Base-by-base conservation (phyloP, 352 stramenopile genomes). In the Globisporangium alternatum region DNA sequence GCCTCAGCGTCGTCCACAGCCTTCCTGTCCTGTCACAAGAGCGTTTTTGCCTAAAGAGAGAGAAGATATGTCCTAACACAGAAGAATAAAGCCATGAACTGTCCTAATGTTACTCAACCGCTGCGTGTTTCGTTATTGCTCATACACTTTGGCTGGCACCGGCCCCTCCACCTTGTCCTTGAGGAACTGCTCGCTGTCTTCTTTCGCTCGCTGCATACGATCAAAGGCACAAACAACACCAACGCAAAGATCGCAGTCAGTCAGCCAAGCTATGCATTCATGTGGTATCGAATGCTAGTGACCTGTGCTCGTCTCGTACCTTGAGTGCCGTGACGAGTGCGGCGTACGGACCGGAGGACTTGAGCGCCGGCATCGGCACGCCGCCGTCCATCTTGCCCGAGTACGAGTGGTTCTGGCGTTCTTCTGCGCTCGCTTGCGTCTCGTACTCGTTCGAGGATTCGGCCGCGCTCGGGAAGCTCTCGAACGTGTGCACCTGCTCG, bases 131-230 rank as follows among this genome's bases (percentile, higher is more conserved):
- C 8, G 57, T 64, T 79, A 88, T 68, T 83, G 70, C 65, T 86
- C 81, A 62, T 88, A 86, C 41, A 90, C 55, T 65, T 84, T 86
- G 5, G 79, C 75, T 21, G 83, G 74, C 54, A 91, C 76, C 2
- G 85, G 85, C n/a, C 85, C 83, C 69, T 94, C 85, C 41, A 89
- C 81, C 56, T 88, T 86, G 72, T 94, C 81, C 62, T 91, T 91
- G 8, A 94, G 71, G 66, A 92, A 91, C 17, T 35, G 64, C 67
- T 94, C 85, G 65, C 85, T 94, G 70, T 89, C 84, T 43, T 90
- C 78, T 57, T 94, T 94, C 19, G 83, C 83, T 49, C 81, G 75
- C 85, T 94, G 48, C 51, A 60, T 12, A 56, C 12, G 31, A 52
- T 19, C 51, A 22, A 15, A 57, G 7, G 31, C 52, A 55, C 59